phyloP scores from a whole-genome alignment of 495 filamentous ascomycete species.

The Penicillium malachiteum region DNA sequence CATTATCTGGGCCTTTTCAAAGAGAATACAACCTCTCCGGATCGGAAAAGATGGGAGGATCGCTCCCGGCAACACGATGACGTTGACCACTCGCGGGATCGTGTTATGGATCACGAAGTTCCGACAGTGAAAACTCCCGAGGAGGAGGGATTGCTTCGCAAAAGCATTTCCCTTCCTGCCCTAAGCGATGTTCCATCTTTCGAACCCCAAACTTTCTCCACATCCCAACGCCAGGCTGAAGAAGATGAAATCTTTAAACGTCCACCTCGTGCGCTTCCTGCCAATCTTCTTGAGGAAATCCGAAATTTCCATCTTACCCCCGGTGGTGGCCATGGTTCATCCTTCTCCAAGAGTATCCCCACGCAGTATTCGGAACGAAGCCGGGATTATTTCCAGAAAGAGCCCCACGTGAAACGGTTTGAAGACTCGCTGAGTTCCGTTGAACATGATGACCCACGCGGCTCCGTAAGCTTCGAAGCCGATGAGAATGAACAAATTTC shows the following conservation, averaged over 20 bases:
- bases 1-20: constrained; percentile 92
- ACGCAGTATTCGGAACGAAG: constrained; percentile 41
- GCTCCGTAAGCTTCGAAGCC: constrained; percentile 58
- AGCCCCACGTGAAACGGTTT: constrained; percentile 19
- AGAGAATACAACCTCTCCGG: constrained; percentile 68
- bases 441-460: constrained; percentile 29
- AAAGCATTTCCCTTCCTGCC: constrained; percentile 36
- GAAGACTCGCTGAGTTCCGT: constrained; percentile 25
- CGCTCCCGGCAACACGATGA: constrained; percentile 31
- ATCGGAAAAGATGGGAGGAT: constrained; percentile 45
- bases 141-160: constrained; percentile 23
- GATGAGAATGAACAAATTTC: constrained; percentile 95
- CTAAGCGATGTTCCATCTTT: constrained; percentile 30
- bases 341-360: constrained; percentile 57
- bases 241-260: constrained; percentile 29
- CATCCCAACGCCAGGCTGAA: constrained; percentile 8
- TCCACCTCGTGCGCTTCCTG: constrained; percentile 36
- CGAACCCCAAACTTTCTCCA: constrained; percentile 7
- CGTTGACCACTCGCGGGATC: constrained; percentile 12
- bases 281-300: constrained; percentile 61
- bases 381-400: constrained; percentile 31
- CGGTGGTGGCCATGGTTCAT: constrained; percentile 47
- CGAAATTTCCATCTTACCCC: constrained; percentile 59
- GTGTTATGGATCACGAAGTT: constrained; percentile 11
- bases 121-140: constrained; percentile 6